Base-by-base conservation (phyloP, 768 basidiomycete genomes). In the Lactifluus echinatus region DNA sequence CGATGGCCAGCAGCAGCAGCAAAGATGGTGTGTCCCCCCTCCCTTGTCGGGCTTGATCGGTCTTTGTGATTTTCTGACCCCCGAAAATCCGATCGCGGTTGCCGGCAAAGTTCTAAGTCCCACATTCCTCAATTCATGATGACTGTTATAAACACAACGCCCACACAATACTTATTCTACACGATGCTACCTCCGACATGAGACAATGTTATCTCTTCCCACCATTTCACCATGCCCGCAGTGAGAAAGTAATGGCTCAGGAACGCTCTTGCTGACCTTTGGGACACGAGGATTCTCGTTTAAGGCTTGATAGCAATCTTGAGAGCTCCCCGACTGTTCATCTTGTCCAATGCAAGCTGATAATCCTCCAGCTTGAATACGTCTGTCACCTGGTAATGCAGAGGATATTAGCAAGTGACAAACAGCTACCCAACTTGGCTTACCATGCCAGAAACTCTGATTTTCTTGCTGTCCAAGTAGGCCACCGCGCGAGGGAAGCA, bases 401-500 rank as follows among this genome's bases (percentile, higher is more conserved):
- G 33, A 17, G 31, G 21, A n/a, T 28, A 36, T 61, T 29, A 54
- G 47, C 23, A 45, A 12, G 24, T 29, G 8, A 45, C 17, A 28
- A 28, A 14, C 36, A 7, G 28, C 17, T 1, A 17, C 23, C 40
- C 28, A 4, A 19, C 1, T 3, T 37, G 2, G 59, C 71, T 76
- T 26, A 89, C 85, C 76, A 91, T 87, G n/a, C 87, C 88, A 68
- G 85, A 84, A 23, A 87, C 80, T 53, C 76, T 85, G 65, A 93
- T 75, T 73, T 91, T 93, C 7, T 89, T 88, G 61, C 82, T 81
- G 65, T 95, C 92, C 19, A 95, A 81, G 69, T 93, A 93, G 12
- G 84, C 87, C 34, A 95, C 82, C 2, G 92, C 90, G 5, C 92
- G 84, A 43, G 91, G 89, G 84, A 95, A 93, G 71, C 91, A 93